Evolutionary conservation across 495 filamentous ascomycete genomes (phyloP).

Genomic region (Aspergillus ostianus): DNA sequence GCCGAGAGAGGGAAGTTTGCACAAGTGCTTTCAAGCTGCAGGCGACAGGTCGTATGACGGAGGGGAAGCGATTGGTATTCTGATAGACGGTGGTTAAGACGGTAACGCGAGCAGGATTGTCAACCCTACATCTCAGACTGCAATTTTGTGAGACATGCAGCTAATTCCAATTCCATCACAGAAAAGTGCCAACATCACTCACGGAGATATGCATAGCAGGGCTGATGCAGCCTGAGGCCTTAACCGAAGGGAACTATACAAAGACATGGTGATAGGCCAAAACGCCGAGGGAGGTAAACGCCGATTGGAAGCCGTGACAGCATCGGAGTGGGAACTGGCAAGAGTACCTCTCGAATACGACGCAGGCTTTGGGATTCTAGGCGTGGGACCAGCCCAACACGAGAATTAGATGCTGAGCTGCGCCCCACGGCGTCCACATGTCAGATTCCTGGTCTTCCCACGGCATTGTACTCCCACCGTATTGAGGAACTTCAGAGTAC

Average conservation of each 20-base stretch:
- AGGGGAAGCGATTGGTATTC: background rate
- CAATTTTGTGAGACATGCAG: background rate
- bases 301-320: background rate
- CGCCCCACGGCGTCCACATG: background rate
- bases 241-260: background rate
- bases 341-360: background rate
- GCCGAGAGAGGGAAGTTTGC: too few relatives aligned
- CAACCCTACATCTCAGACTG: background rate
- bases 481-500: background rate
- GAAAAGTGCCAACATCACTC: background rate
- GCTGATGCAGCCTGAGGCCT: background rate
- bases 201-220: background rate
- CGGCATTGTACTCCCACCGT: background rate
- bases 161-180: background rate
- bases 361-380: background rate
- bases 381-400: background rate
- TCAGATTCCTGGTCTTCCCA: background rate
- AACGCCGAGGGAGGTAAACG: background rate
- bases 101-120: background rate
- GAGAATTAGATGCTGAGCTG: constrained; percentile 1
- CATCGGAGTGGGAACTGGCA: background rate
- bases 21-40: background rate
- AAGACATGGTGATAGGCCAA: background rate
- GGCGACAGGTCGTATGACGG: background rate
- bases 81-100: background rate